Evolutionary conservation across 352 stramenopile genomes (phyloP), one percentile per base, ranked within the genome.

Genomic region (Pythium rishiriense): DNA sequence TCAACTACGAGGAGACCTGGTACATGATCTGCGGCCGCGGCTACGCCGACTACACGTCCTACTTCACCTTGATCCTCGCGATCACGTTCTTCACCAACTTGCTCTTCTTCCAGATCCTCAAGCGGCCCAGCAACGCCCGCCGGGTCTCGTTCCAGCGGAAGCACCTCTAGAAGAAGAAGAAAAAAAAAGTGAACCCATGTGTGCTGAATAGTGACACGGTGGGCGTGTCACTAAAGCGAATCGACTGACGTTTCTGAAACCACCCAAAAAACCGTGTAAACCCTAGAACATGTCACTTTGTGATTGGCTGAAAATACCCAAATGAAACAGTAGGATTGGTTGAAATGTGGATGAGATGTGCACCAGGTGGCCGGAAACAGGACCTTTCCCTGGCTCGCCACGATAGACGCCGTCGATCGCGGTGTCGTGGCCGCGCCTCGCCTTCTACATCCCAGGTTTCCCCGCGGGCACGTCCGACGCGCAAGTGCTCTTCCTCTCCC

Each of bases 11-110:
- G 56, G 78, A 93, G 55, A 82, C 77, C 47, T 92, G 82, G 83
- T 94, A 93, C 70, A 91, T 90, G 76, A 88, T 94, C 66, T 94
- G 85, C 71, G 85, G 85, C 25, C 82, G 83, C 39, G 71, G 75
- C 48, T 93, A 92, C 73, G 65, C 45, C 37, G 71, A 80, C 49
- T 87, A 76, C 28, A 49, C 70, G 28, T 85, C 81, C 22, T 91
- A 88, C 65, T 62, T 83, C 39, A 70, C 66, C 17, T 52, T 90
- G 19, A 73, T 83, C 29, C 51, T 87, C 7, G 68, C 75, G 49
- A 61, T 65, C 58, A 69, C 81, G 22, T 53, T 83, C 33, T 74
- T 78, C 28, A 69, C 81, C 37, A 89, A 89, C 45, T 35, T 89
- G 54, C 60, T 89, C 53, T 83, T 93, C 58, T 87, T 70, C 63